Evolutionary conservation across 2,329 filamentous ascomycete species (phyloP), one percentile per base, ranked within the genome.

Genomic region (Aspergillus tubingensis): DNA sequence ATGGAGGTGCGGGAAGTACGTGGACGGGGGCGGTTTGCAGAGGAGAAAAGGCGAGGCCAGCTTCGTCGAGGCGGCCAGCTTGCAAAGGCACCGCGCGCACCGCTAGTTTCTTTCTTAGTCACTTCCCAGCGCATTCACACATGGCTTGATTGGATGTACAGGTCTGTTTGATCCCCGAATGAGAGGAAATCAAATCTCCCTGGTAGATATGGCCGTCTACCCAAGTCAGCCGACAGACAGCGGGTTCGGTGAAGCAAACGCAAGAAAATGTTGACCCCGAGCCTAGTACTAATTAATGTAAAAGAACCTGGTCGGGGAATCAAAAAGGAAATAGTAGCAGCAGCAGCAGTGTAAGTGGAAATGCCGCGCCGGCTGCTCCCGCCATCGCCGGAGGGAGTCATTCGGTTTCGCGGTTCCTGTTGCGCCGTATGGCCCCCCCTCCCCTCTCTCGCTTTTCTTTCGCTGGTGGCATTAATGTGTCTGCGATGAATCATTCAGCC

Each of bases 401-500:
- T n/a, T 30, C 47, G 5, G 44, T 19, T 50, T 30, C 47, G 6
- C 25, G n/a, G 47, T 50, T 50, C 47, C n/a, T 8, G 41, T 44
- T 50, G 25, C 25, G 27, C 13, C 3, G n/a, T 30, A 27, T 17
- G 8, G 32, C n/a, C 23, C 47, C 25, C 23, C n/a, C 15, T 27
- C 25, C 47, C 8, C 23, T 30, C 25, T 27, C 23, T 7, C 17
- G 27, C 27, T 30, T 30, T 30, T 30, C 27, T 30, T 30, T 11
- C 41, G 19, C 3, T 44, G 41, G 41, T 44, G 19, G 32, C 51
- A 41, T 53, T 36, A 13, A 39, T 8, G 19, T 21, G 23, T 53
- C 51, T 21, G 51, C 39, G 11, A 57, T 61, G 59, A 58, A 54
- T 50, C 54, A 50, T 58, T 21, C 53, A 43, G 30, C 32, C 38